Percentiles rank a stretch among this genome's conserved stretches.
phyloP scores from a whole-genome alignment of 306 rosid species.

The Cicer bijugum region DNA sequence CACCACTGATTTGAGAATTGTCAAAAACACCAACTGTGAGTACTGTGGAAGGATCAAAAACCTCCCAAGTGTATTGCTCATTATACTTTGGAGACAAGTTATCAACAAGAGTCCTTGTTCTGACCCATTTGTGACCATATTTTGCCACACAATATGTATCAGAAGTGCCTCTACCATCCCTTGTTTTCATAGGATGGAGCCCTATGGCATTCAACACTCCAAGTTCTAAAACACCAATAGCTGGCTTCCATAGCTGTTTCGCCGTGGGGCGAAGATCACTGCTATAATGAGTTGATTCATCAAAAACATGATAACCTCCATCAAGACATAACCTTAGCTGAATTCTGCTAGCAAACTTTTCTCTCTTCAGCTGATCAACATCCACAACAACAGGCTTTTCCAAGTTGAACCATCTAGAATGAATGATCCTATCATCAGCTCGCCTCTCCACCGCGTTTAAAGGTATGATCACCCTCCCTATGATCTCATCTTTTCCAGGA shows the following conservation, averaged over 20 bases:
- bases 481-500: constrained; percentile 58
- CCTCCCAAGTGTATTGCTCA: constrained; percentile 64
- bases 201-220: constrained; percentile 56
- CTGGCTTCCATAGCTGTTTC: constrained; percentile 56
- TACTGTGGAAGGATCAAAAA: constrained; percentile 57
- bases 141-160: constrained; percentile 63
- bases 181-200: constrained; percentile 55
- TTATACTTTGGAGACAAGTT: constrained; percentile 53
- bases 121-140: constrained; percentile 59
- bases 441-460: constrained; percentile 53
- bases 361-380: constrained; percentile 56
- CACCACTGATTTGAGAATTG: constrained; percentile 50
- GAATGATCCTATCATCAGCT: constrained; percentile 55
- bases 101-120: constrained; percentile 56
- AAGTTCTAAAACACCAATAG: constrained; percentile 53
- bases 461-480: constrained; percentile 54
- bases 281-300: constrained; percentile 59
- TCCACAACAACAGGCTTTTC: constrained; percentile 56
- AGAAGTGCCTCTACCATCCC: constrained; percentile 51
- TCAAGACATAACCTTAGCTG: constrained; percentile 54
- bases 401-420: constrained; percentile 56
- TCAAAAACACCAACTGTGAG: constrained; percentile 59
- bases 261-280: constrained; percentile 62
- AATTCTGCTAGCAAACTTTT: constrained; percentile 53
- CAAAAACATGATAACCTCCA: constrained; percentile 61